Conservation (phyloP, 148 eudicot species). For the Rhododendron kiyosumense region DNA sequence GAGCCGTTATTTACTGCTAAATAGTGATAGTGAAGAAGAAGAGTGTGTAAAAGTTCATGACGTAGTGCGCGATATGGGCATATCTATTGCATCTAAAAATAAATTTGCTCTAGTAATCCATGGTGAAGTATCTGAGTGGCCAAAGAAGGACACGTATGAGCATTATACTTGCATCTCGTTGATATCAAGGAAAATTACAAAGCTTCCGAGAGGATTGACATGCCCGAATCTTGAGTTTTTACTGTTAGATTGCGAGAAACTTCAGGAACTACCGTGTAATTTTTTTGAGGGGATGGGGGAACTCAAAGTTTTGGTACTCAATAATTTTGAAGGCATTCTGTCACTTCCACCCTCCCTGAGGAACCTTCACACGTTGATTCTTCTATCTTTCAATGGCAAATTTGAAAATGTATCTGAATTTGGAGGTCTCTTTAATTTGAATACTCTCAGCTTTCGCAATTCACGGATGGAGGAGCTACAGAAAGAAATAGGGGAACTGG, state of each 20-base stretch:
- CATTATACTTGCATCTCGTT: conserved; percentile 28
- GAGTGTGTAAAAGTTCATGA: conserved; percentile 16
- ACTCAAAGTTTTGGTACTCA: no score
- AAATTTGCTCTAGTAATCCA: not conserved
- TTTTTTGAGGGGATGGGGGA: conserved; percentile 31
- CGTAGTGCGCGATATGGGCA: no score
- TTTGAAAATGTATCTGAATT: no score
- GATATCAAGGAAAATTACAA: conserved; percentile 15
- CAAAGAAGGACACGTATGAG: conserved; percentile 5
- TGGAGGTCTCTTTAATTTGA: no score
- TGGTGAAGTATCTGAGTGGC: conserved; percentile 28
- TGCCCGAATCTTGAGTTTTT: conserved; percentile 25
- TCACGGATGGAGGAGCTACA: no score
- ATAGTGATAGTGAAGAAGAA: not conserved
- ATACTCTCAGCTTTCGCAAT: no score
- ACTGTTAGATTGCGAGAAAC: not conserved
- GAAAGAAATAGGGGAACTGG: no score
- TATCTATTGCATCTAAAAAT: no score
- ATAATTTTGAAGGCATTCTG: no score
- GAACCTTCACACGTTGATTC: no score
- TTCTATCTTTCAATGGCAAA: no score
- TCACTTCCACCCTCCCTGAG: no score
- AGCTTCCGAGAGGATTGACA: conserved; percentile 13
- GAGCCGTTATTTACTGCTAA: conserved; percentile 27
- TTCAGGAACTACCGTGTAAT: conserved; percentile 4